Base-by-base conservation (phyloP, 208 protist genomes). In the Trypanosoma theileri region DNA sequence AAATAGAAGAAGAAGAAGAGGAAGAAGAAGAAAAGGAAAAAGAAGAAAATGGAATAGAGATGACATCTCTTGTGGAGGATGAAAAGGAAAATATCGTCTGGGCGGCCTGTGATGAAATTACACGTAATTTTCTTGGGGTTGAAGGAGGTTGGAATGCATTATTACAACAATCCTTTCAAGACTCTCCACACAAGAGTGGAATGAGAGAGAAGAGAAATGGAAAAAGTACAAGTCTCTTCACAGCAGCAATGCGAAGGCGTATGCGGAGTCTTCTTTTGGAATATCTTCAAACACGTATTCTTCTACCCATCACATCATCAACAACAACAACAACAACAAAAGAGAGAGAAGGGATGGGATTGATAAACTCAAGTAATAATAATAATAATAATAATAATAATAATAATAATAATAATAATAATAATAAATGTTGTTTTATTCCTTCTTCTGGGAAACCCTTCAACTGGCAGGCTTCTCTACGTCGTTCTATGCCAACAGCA, bases 21-120 rank as follows among this genome's bases (percentile, higher is more conserved):
- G n/a, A n/a, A n/a, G n/a, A n/a, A n/a, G n/a, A n/a, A n/a, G n/a
- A n/a, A n/a, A n/a, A n/a, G n/a, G n/a, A n/a, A n/a, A n/a, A n/a
- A n/a, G n/a, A n/a, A 21, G 35, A 51, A n/a, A 24, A 48, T 0
- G 7, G 9, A 19, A 24, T 48, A 17, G 9, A 24, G 3, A 62
- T 22, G 10, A 42, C 13, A 22, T 7, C 7, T 26, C 9, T 11
- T 62, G 12, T 13, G 6, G 41, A 69, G 1, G 53, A 69, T 22
- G 61, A 69, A 9, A 69, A 58, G 48, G 69, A 75, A 24, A 28
- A 42, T 24, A 24, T 51, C n/a, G 16, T 87, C n/a, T 75, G 73
- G 22, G 71, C 48, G 2, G 83, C 82, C 35, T 91, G 85, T 65
- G 85, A 91, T 69, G 69, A 59, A 26, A 85, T 91, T 57, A 53